phyloP scores from a whole-genome alignment of 768 basidiomycete genomes.

The Russula griseocarnosa region DNA sequence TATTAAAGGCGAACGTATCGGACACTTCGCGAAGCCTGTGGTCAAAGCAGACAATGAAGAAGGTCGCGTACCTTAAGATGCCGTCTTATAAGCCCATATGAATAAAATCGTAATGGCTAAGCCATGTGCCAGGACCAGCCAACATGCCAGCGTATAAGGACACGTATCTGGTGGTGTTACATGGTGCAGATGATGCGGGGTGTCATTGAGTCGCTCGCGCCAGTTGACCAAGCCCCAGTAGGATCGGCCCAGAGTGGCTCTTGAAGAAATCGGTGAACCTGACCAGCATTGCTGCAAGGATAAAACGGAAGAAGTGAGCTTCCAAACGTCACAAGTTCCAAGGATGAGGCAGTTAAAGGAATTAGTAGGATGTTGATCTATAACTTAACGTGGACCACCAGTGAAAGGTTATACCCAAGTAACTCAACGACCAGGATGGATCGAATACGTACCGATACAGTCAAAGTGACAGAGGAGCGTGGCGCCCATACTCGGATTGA shows the following conservation, averaged over 20 bases:
- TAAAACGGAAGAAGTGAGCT: not conserved
- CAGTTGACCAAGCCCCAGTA: not conserved
- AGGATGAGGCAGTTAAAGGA: too few relatives aligned
- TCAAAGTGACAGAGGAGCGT: too few relatives aligned
- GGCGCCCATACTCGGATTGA: too few relatives aligned
- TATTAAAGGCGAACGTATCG: not conserved
- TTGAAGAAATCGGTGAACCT: not conserved
- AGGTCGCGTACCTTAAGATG: not conserved
- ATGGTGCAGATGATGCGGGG: not conserved
- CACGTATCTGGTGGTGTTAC: not conserved
- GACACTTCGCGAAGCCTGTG: not conserved
- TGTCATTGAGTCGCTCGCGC: not conserved
- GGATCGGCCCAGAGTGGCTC: not conserved
- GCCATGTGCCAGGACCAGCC: not conserved
- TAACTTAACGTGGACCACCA: too few relatives aligned
- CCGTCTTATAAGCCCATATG: not conserved
- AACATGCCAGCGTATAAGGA: not conserved
- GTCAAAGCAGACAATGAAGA: not conserved
- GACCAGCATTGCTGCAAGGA: not conserved
- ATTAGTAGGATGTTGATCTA: too few relatives aligned
- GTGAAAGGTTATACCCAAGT: too few relatives aligned
- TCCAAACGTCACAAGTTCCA: too few relatives aligned
- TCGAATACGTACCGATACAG: too few relatives aligned
- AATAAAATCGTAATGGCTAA: not conserved
- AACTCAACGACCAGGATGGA: too few relatives aligned